Percentiles rank a stretch among this genome's conserved stretches.
phyloP scores from a whole-genome alignment of 2,329 filamentous ascomycete genomes.

The Hypoxylon sp. region DNA sequence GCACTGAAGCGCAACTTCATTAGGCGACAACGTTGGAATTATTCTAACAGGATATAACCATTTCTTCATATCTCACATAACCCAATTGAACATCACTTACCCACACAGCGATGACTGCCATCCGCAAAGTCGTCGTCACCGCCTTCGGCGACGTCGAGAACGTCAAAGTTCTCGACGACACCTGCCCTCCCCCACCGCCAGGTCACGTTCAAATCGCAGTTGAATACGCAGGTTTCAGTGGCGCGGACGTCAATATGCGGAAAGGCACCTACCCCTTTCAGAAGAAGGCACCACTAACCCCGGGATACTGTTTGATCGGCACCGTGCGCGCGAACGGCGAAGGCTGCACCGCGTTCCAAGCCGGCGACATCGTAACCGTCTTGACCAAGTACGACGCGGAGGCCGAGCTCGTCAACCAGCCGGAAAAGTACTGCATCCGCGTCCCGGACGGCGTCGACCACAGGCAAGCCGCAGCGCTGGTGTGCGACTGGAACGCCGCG shows the following conservation, averaged over 20 bases:
- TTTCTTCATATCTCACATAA: too few species aligned
- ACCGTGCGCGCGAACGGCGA: constrained; percentile 58
- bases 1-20: neutral
- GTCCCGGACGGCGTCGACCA: constrained; percentile 60
- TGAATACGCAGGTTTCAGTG: constrained; percentile 63
- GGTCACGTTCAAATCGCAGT: constrained; percentile 62
- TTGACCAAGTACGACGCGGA: constrained; percentile 61
- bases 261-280: constrained; percentile 64
- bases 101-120: constrained; percentile 45
- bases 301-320: constrained; percentile 65
- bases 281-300: constrained; percentile 62
- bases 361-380: constrained; percentile 56
- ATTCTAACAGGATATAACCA: neutral
- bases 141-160: constrained; percentile 58
- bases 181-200: constrained; percentile 56
- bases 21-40: neutral
- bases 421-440: constrained; percentile 62
- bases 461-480: constrained; percentile 59
- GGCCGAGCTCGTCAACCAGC: constrained; percentile 62
- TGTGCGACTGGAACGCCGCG: constrained; percentile 64
- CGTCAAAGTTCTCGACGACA: constrained; percentile 55
- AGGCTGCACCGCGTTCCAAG: constrained; percentile 52
- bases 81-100: neutral
- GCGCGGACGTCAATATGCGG: constrained; percentile 66
- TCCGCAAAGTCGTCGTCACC: constrained; percentile 62